A percentile compares a stretch with the other conserved stretches of the same genome.
Evolutionary conservation across 2,329 filamentous ascomycete genomes (phyloP).

Genomic region (Polychaeton citri): DNA sequence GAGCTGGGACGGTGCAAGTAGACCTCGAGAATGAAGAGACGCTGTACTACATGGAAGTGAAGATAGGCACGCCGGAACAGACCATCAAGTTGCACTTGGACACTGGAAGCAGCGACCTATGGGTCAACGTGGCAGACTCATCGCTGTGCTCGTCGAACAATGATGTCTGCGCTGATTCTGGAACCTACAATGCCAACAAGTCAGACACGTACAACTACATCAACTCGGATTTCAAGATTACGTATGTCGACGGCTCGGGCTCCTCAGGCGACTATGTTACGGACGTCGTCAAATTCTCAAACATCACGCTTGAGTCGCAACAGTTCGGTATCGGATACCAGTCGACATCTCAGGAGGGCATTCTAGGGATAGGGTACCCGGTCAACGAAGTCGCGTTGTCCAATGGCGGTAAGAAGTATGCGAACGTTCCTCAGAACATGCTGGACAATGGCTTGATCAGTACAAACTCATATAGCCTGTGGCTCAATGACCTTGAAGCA

Average conservation of each 20-base stretch:
- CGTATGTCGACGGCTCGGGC: constrained; percentile 69
- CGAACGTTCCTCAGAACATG: constrained; percentile 53
- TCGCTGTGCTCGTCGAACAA: constrained; percentile 38
- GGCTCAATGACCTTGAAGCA: constrained; percentile 45
- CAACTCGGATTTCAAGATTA: constrained; percentile 70
- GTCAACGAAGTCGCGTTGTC: constrained; percentile 64
- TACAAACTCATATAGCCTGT: constrained; percentile 55
- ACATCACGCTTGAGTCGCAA: constrained; percentile 39
- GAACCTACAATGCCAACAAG: constrained; percentile 54
- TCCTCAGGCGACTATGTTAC: constrained; percentile 68
- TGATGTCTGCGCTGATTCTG: constrained; percentile 45
- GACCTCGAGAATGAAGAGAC: constrained; percentile 45
- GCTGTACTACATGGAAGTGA: constrained; percentile 46
- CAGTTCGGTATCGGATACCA: constrained; percentile 64
- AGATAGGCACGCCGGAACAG: constrained; percentile 45
- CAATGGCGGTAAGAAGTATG: constrained; percentile 35
- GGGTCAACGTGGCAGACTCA: constrained; percentile 53
- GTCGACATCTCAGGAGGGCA: constrained; percentile 49
- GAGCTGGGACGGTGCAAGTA: constrained; percentile 28
- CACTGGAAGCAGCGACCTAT: constrained; percentile 50
- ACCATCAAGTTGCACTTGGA: constrained; percentile 44
- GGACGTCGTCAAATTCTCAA: constrained; percentile 54
- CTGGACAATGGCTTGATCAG: constrained; percentile 48
- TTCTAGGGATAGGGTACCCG: constrained; percentile 74
- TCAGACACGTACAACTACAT: constrained; percentile 68